Evolutionary conservation across 345 rosid genomes (phyloP), one percentile per base, ranked within the genome.

Genomic region (Corchorus capsularis): DNA sequence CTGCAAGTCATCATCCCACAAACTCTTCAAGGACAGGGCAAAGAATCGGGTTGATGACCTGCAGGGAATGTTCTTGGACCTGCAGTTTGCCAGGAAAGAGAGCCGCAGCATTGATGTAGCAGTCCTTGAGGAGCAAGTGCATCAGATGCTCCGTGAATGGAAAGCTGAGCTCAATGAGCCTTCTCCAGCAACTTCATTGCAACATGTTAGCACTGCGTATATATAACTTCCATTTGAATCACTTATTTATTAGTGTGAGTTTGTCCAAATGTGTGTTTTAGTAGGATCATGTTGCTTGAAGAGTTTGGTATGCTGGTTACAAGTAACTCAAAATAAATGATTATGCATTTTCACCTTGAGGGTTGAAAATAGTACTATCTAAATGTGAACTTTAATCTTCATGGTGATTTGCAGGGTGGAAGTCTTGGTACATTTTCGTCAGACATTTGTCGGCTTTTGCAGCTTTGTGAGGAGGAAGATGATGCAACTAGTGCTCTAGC

Each of bases 121-220:
- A 1, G 86, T 96, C 52, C 97, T 96, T 6, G 99, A 92, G 85
- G 99, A 96, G 86, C 99, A 92, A 83, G 97, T 94, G 13, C 98
- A 96, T 81, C 99, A 96, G 92, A 96, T 94, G 99, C 98, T 96
- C 22, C 92, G 98, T 8, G 99, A 96, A 69, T 96, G 99, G 99
- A 96, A 94, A 82, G 75, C 98, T 0, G 99, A 96, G 86, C 99
- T 96, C 79, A 92, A 96, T 47, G 98, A 96, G 81, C 97, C 99
- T 4, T 94, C 99, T 80, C 97, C 99, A 0, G 94, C 98, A 2
- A 88, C 98, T 46, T 96, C 99, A 71, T 75, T 94, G 92, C 99
- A 94, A 83, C 99, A 96, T 81, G 99, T 96, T 84, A 89, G 79
- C 59, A 71, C 80, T 70, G 34, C 45, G 14, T 2, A 15, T 12